Base-by-base conservation (phyloP, 2,329 filamentous ascomycete species). In the Cercospora sp. region DNA sequence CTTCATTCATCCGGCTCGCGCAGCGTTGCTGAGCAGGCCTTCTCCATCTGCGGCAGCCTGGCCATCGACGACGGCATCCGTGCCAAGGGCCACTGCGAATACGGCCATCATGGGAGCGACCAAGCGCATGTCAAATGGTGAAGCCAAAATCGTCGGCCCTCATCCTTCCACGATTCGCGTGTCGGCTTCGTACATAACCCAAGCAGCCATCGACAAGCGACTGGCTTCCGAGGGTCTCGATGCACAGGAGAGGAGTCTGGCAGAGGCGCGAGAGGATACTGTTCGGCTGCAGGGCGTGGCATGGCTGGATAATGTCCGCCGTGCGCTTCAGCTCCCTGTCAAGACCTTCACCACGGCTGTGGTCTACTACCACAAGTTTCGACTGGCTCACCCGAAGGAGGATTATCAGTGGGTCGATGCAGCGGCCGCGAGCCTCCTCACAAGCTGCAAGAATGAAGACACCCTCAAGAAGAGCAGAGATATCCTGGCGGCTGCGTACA, bases 361-460 rank as follows among this genome's bases (percentile, higher is more conserved):
- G 71, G 89, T 91, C 16, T 97, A 97, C 79, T 99, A 94, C 78
- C 94, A 98, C 83, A 93, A 93, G 73, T 97, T 97, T 78, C 90
- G 94, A 33, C 86, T 98, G 63, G 88, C 90, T 57, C 93, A 97
- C 76, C 87, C 89, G n/a, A 92, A 94, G 73, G 88, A 84, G 72
- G 93, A 97, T 75, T 97, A 97, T 80, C 60, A 66, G 53, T 45
- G 64, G 59, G 91, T 71, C 40, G 94, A 98, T 78, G 94, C 93
- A 1, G 93, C 94, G 0, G 88, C 95, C 6, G 93, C 95, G 0
- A 91, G 93, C 26, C 83, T 99, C 8, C 94, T 98, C 76, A 91
- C 94, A 2, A 94, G 94, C 2, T 98, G 94, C 84, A 99, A 99
- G 82, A 93, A 96, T 57, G 95, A 99, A 80, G 95, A 99, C 79